Evolutionary conservation across 768 basidiomycete genomes (phyloP), one percentile per base, ranked within the genome.

Genomic region (Boletellus ananiceps): DNA sequence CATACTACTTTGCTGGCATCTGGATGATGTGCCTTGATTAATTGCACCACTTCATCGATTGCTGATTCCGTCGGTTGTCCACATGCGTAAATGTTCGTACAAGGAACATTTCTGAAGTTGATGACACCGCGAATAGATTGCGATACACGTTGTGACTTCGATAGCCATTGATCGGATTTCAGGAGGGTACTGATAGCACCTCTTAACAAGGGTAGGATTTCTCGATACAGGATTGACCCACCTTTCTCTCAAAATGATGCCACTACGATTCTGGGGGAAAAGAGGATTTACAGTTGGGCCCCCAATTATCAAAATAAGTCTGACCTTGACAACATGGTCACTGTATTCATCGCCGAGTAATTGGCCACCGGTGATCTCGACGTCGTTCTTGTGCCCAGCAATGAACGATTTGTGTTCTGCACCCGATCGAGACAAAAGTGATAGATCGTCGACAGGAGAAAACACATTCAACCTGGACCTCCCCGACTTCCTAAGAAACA

Each of bases 281-380:
- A 46, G 1, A 38, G 0, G 11, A 13, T 42, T 46, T 40, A 40
- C 36, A 16, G 25, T 40, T 23, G 31, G 13, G 39, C 44, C 37
- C 44, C 29, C 16, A 29, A 40, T 21, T 15, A 23, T n/a, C 2
- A 13, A 23, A 44, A 38, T 14, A 21, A 18, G 46, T 39, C 74
- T 25, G 50, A 88, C 90, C 76, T 87, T 87, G 29, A 99, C 83
- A 39, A 98, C 92, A 64, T 94, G 90, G 36, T 90, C 88, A 3
- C 91, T 92, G 73, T 92, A 98, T 65, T 99, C 96, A 62, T 97
- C 94, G 5, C 93, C 95, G 1, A 94, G 72, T 38, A 96, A 81
- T 62, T 86, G 88, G 0, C 90, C 92, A 9, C 92, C 92, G 18
- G 80, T 70, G 50, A 84, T 87, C 31, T 79, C 84, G 11, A 84